Base-by-base conservation (phyloP, 371 early-diverging fungal species). In the Mortierella sp. region DNA sequence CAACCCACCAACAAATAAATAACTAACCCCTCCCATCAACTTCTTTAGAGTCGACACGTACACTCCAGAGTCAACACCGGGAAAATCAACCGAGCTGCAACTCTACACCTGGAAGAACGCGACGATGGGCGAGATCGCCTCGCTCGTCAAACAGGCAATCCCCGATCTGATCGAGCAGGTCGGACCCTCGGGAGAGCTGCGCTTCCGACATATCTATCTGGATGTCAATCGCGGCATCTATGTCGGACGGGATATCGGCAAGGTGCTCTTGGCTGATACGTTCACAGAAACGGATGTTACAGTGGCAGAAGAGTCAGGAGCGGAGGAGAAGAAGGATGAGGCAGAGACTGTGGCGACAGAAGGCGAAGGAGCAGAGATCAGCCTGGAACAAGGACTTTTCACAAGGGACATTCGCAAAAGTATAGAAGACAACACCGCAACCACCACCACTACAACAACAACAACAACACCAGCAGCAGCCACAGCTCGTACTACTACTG, bases 41-140 rank as follows among this genome's bases (percentile, higher is more conserved):
- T 31, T 11, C 10, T 14, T 50, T 80, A 81, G 77, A 22, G 74
- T 67, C 24, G 81, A 81, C 44, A 58, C 45, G 48, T 81, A 71
- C 55, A 61, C 77, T 44, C 81, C 73, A 13, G 74, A 65, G 10
- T 67, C 81, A 0, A 77, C 77, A 10, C 81, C 77, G 10, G 71
- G 74, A 1, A 68, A 64, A 41, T 64, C 78, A 3, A 43, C 64
- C 31, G 83, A 82, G 52, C 66, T 82, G 3, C 78, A 72, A 19
- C 68, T 87, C 8, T 90, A 86, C 70, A 88, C 79, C 22, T 81
- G 85, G 53, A 85, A 77, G 26, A 86, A 86, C 34, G 81, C 90
- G 14, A 87, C 85, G 31, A 79, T 80, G 41, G 77, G 85, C 22
- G 90, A 90, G 73, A 73, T 85, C 19, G 53, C 77, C 0, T 66